phyloP scores from a whole-genome alignment of 2,329 filamentous ascomycete species.

The Penicillium corylophilum region DNA sequence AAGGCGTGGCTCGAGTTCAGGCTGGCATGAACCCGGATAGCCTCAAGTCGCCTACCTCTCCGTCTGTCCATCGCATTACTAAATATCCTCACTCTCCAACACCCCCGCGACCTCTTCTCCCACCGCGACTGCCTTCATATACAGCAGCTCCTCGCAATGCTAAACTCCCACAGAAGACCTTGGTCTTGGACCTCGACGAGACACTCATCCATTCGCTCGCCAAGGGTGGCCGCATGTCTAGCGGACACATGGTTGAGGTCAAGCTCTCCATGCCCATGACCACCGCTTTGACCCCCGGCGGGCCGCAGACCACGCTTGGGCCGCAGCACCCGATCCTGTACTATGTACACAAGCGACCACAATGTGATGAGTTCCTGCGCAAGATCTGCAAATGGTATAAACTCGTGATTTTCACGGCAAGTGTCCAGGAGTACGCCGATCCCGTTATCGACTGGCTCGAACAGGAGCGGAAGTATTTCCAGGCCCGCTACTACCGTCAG shows the following conservation, averaged over 20 bases:
- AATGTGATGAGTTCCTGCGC: slow-evolving; percentile 94
- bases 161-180: slow-evolving; percentile 74
- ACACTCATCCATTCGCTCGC: slow-evolving; percentile 98
- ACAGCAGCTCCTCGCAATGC: slow-evolving; percentile 50
- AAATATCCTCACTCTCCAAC: slow-evolving; percentile 88
- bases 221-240: slow-evolving; percentile 92
- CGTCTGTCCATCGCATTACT: slow-evolving; percentile 67
- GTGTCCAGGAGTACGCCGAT: slow-evolving; percentile 97
- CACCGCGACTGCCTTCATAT: slow-evolving; percentile 85
- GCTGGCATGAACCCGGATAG: slow-evolving; percentile 68
- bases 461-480: slow-evolving; percentile 94
- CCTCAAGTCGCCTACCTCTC: slow-evolving; percentile 90
- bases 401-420: slow-evolving; percentile 92
- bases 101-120: slow-evolving; percentile 85
- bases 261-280: slow-evolving; percentile 58
- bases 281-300: slow-evolving; percentile 41
- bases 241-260: slow-evolving; percentile 98
- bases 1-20: slow-evolving; percentile 24
- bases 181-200: slow-evolving; percentile 94
- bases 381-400: slow-evolving; percentile 99
- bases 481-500: slow-evolving; percentile 88
- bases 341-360: slow-evolving; percentile 96
- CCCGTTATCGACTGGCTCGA: slow-evolving; percentile 99
- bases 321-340: slow-evolving; percentile 96
- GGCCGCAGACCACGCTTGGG: slow-evolving; percentile 65